phyloP scores from a whole-genome alignment of 2,329 filamentous ascomycete genomes.

The Sporothrix sp. region DNA sequence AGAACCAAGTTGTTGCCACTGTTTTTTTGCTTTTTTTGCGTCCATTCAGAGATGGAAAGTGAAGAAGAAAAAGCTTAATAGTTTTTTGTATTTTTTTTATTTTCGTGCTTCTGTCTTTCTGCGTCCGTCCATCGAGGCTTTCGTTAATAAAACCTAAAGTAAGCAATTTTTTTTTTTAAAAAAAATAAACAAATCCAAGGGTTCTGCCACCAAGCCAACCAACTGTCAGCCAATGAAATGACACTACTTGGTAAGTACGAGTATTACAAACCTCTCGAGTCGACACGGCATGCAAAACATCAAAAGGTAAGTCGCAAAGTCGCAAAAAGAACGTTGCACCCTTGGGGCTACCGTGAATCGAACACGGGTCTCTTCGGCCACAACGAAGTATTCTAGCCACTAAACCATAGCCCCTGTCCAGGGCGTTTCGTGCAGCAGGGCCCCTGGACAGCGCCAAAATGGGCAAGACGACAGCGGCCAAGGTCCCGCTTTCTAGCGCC shows the following conservation, averaged over 20 bases:
- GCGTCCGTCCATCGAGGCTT: neutral
- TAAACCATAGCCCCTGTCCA: slow-evolving; percentile 19
- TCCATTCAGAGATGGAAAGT: neutral
- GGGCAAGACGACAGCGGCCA: too few species aligned
- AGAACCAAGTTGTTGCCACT: slow-evolving; percentile 9
- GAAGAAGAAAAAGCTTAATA: too few species aligned
- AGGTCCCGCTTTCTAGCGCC: too few species aligned
- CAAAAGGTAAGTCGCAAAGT: slow-evolving; percentile 6
- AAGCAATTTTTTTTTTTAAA: neutral
- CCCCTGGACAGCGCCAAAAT: too few species aligned
- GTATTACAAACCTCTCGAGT: too few species aligned
- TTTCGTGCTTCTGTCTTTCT: neutral
- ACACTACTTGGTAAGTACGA: too few species aligned
- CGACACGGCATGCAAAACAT: too few species aligned
- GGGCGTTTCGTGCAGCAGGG: too few species aligned
- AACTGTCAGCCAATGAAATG: too few species aligned
- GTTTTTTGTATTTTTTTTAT: neutral
- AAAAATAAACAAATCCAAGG: too few species aligned
- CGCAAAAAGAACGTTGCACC: slow-evolving; percentile 5
- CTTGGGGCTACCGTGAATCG: slow-evolving; percentile 19
- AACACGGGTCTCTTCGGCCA: slow-evolving; percentile 20
- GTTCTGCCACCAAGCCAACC: too few species aligned
- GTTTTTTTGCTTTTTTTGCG: neutral
- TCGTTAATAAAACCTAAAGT: too few species aligned
- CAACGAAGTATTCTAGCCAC: slow-evolving; percentile 19